Percentiles rank a stretch among this genome's conserved stretches.
phyloP scores from a whole-genome alignment of 1,284 basidiomycete species.

The Mycocalia duriaeana region DNA sequence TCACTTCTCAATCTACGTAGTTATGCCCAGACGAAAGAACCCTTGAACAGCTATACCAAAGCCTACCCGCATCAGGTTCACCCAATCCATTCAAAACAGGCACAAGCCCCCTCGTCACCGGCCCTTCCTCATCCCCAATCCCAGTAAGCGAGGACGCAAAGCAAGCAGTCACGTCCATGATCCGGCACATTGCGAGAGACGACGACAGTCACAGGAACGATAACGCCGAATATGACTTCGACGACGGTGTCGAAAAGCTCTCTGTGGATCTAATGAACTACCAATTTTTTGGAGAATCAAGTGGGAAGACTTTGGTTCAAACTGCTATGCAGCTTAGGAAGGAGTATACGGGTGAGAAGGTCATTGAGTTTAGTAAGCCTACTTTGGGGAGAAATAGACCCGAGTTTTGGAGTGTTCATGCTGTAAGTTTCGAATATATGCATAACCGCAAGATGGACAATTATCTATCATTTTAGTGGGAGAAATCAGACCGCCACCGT shows the following conservation, averaged over 20 bases:
- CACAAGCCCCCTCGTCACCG: background rate
- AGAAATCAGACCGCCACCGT: background rate
- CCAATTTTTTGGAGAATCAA: conserved; percentile 72
- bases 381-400: conserved; percentile 24
- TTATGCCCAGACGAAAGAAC: conserved; percentile 32
- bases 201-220: conserved; percentile 23
- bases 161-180: conserved; percentile 25
- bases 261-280: conserved; percentile 29
- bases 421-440: conserved; percentile 28
- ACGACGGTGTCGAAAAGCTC: conserved; percentile 32
- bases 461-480: conserved; percentile 1
- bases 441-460: background rate
- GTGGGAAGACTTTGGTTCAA: conserved; percentile 60
- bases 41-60: conserved; percentile 21
- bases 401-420: conserved; percentile 34
- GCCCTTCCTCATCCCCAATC: background rate
- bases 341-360: conserved; percentile 37
- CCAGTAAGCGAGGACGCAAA: conserved; percentile 23
- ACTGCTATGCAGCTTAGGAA: conserved; percentile 64
- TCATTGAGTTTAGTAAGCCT: too few relatives aligned
- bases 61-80: conserved; percentile 3
- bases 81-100: background rate
- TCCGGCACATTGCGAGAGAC: conserved; percentile 7
- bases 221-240: conserved; percentile 29
- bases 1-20: too few relatives aligned